A percentile compares a stretch with the other conserved stretches of the same genome.
Conservation (phyloP, 225 moss, liverwort and hornwort species). For the Physcomitrellopsis africana region DNA sequence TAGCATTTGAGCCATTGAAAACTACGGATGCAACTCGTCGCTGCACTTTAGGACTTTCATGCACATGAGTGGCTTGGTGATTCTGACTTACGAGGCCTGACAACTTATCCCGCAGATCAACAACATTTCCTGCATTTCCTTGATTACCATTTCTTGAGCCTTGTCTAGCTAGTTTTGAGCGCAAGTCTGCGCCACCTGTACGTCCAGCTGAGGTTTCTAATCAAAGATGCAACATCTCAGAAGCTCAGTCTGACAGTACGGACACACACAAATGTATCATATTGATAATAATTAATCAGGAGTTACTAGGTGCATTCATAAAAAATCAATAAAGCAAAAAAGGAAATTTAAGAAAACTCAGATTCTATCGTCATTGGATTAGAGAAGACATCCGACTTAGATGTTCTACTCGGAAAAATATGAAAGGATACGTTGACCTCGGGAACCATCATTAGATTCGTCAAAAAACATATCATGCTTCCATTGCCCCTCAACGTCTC, state of each 20-base stretch:
- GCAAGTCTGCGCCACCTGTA: conserved; percentile 54
- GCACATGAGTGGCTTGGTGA: conserved; percentile 49
- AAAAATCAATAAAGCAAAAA: neutral
- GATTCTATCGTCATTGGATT: neutral
- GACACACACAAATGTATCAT: neutral
- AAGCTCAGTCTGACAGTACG: neutral
- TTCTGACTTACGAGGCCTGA: conserved; percentile 68
- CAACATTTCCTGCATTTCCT: conserved; percentile 63
- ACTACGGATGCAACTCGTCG: conserved; percentile 86
- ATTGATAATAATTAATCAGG: neutral
- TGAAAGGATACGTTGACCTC: conserved; percentile 74
- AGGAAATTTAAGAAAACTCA: neutral
- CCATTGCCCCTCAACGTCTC: conserved; percentile 84
- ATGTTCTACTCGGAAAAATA: neutral
- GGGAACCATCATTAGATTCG: conserved; percentile 56
- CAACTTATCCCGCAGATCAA: conserved; percentile 92
- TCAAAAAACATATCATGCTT: conserved; percentile 92
- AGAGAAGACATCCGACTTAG: too few relatives aligned
- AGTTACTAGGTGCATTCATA: neutral
- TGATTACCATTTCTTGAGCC: conserved; percentile 40
- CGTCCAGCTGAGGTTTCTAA: conserved; percentile 46
- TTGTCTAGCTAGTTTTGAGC: conserved; percentile 61
- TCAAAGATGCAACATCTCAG: conserved; percentile 33
- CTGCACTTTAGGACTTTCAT: conserved; percentile 57
- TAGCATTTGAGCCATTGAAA: conserved; percentile 59